Base-by-base conservation (phyloP, 2,329 filamentous ascomycete genomes). In the Ilyonectria mors-panacis region DNA sequence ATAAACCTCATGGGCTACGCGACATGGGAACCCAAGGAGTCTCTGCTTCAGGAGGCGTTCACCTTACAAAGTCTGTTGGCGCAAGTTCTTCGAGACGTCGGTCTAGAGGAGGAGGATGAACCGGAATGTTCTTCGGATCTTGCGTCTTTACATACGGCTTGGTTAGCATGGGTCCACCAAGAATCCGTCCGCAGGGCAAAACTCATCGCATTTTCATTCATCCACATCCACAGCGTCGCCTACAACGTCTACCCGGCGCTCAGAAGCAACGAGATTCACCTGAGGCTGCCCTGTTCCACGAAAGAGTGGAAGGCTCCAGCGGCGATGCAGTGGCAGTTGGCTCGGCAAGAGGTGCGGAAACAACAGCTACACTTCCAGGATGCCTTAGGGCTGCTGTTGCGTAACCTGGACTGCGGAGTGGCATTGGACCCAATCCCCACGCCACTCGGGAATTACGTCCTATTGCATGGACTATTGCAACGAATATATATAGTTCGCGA, bases 401-500 rank as follows among this genome's bases (percentile, higher is more conserved):
- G 74, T 30, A 78, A 78, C 15, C 69, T 71, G 1, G 74, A 78
- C 21, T 71, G 73, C 15, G 68, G 74, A 0, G 73, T 76, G 12
- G 75, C 77, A 1, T 63, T 81, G 19, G 73, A 79, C 4, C 80
- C 80, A 0, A 78, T 81, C 2, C 80, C 80, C 0, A 81, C 80
- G 2, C 80, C 80, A 0, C 55, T 82, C 2, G 80, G 80, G 0
- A 82, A 82, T 7, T 82, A 82, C 35, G 70, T 82, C 1, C 66
- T 82, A 0, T 60, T 82, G 1, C 80, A 82, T 60, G 80, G 80
- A 5, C 48, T 82, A 1, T 57, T 82, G 2, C 80, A 82, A 58
- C 72, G 80, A 28, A 82, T 82, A 6, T 79, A 81, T 19, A 79
- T 82, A 19, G 80, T 82, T 0, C 71, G 80, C 4, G 80, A 82